Conservation (phyloP, 2,329 filamentous ascomycete species). For the Cryoendolithus antarcticus region DNA sequence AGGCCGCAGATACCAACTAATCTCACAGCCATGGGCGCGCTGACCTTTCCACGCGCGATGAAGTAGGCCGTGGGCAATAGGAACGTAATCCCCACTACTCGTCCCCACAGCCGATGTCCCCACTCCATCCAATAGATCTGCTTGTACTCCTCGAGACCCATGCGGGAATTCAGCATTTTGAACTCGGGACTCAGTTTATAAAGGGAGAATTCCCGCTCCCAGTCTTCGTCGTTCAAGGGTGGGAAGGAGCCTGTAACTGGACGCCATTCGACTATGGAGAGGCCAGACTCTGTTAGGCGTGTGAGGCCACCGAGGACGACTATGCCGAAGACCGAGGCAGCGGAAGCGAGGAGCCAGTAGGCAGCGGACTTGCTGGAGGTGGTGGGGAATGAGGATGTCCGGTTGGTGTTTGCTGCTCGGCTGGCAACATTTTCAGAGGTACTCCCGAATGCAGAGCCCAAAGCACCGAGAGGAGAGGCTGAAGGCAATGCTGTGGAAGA, state of each 20-base stretch:
- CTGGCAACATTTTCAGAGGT: too few species aligned
- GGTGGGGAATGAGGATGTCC: slow-evolving; percentile 14
- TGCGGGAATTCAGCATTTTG: slow-evolving; percentile 78
- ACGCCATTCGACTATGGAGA: slow-evolving; percentile 98
- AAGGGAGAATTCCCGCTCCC: slow-evolving; percentile 86
- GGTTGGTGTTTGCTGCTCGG: slow-evolving; percentile 2
- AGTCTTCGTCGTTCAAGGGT: slow-evolving; percentile 64
- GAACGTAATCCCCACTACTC: slow-evolving; percentile 81
- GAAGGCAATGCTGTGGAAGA: slow-evolving; percentile 6
- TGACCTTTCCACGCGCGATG: slow-evolving; percentile 65
- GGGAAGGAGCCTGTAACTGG: slow-evolving; percentile 88
- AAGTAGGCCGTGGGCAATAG: slow-evolving; percentile 83
- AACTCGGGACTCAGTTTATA: slow-evolving; percentile 92
- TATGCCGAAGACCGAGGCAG: slow-evolving; percentile 89
- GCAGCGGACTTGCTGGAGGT: slow-evolving; percentile 62
- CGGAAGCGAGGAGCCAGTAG: slow-evolving; percentile 86
- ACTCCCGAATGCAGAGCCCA: too few species aligned
- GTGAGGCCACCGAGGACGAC: slow-evolving; percentile 92
- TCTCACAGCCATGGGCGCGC: slow-evolving; percentile 61
- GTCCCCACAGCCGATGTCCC: slow-evolving; percentile 88
- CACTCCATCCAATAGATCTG: slow-evolving; percentile 99
- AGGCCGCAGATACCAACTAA: slow-evolving; percentile 73
- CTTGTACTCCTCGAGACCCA: slow-evolving; percentile 90
- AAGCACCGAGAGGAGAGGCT: slow-evolving; percentile 19
- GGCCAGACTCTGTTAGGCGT: slow-evolving; percentile 83